Percentiles rank a stretch among this genome's conserved stretches.
Evolutionary conservation across 148 eudicot species (phyloP).

Genomic region (Cornus kousa): DNA sequence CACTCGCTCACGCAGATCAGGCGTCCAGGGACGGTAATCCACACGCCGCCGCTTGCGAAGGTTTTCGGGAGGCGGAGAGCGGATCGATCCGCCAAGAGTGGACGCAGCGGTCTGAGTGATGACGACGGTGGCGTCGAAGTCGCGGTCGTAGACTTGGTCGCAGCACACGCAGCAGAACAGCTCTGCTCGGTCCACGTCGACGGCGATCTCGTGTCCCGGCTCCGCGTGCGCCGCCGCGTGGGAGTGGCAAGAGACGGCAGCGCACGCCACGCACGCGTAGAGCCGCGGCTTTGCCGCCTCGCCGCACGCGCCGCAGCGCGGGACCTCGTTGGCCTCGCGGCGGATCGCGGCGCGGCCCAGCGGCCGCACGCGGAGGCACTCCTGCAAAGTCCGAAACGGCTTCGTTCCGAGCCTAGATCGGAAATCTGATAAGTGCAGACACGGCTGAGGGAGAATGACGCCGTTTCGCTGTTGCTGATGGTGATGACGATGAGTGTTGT

Average conservation of each 20-base stretch:
- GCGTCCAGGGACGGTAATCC: conserved; percentile 63
- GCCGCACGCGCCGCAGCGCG: conserved; percentile 17
- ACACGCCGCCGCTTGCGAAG: conserved; percentile 62
- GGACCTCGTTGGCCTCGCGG: conserved; percentile 33
- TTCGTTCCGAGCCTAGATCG: conserved; percentile 42
- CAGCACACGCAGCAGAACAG: conserved; percentile 60
- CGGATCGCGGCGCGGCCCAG: conserved; percentile 54
- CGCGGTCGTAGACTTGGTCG: conserved; percentile 66
- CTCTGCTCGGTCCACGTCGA: conserved; percentile 66
- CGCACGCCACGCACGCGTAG: conserved; percentile 60
- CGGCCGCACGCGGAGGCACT: conserved; percentile 43
- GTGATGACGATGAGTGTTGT: background rate
- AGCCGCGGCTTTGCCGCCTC: conserved; percentile 32
- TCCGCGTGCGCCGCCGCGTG: conserved; percentile 51
- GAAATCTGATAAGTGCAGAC: conserved; percentile 51
- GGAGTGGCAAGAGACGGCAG: conserved; percentile 41
- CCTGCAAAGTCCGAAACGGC: conserved; percentile 45
- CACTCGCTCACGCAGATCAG: conserved; percentile 39
- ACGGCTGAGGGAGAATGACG: conserved; percentile 18
- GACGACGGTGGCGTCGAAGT: conserved; percentile 55
- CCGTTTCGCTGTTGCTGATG: conserved; percentile 8
- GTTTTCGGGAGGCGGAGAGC: conserved; percentile 29
- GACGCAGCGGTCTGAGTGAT: conserved; percentile 28
- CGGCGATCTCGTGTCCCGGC: conserved; percentile 50
- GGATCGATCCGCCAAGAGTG: conserved; percentile 16